These are phyloP conservation scores for Psilocybe mexicana DNA, from an alignment of 1,284 basidiomycete genomes.

Conservation along the genomic window DNA sequence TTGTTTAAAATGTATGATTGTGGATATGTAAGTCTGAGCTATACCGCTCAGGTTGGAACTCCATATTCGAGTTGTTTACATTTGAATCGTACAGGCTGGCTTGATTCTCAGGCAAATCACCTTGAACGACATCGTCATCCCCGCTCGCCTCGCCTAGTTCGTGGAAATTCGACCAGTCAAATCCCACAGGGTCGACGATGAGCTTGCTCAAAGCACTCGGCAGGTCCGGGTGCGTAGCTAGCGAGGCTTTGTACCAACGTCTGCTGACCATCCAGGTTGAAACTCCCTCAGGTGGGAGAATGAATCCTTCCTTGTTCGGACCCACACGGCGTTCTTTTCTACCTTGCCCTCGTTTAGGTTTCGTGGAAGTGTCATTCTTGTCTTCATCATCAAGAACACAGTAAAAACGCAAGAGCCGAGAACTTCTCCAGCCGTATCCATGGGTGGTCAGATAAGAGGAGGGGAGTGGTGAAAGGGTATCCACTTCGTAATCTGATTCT, in stretches of 20 bases:
- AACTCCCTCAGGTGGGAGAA: conserved; percentile 62
- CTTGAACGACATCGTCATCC: conserved; percentile 30
- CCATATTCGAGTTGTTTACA: conserved; percentile 19
- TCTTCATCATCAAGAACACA: conserved; percentile 60
- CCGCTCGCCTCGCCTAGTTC: conserved; percentile 60
- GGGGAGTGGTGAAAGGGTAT: conserved; percentile 25
- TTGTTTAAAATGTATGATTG: conserved; percentile 21
- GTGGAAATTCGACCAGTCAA: conserved; percentile 48
- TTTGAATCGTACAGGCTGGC: conserved; percentile 15
- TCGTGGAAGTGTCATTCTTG: conserved; percentile 39
- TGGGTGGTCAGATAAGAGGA: conserved; percentile 46
- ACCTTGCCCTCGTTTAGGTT: conserved; percentile 57
- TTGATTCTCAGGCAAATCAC: conserved; percentile 7
- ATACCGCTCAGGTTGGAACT: conserved; percentile 29
- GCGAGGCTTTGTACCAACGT: conserved; percentile 51
- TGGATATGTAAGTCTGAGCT: conserved; percentile 24
- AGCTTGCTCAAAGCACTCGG: conserved; percentile 40
- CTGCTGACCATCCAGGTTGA: conserved; percentile 76
- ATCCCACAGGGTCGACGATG: conserved; percentile 46
- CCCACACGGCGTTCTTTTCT: conserved; percentile 57
- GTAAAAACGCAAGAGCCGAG: conserved; percentile 57
- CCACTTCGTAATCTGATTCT: conserved; percentile 60
- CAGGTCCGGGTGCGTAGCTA: conserved; percentile 46
- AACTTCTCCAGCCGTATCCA: conserved; percentile 63
- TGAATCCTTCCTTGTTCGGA: conserved; percentile 53